These are phyloP conservation scores for Casuarina glauca DNA, from an alignment of 306 rosid genomes.

Conservation along the genomic window DNA sequence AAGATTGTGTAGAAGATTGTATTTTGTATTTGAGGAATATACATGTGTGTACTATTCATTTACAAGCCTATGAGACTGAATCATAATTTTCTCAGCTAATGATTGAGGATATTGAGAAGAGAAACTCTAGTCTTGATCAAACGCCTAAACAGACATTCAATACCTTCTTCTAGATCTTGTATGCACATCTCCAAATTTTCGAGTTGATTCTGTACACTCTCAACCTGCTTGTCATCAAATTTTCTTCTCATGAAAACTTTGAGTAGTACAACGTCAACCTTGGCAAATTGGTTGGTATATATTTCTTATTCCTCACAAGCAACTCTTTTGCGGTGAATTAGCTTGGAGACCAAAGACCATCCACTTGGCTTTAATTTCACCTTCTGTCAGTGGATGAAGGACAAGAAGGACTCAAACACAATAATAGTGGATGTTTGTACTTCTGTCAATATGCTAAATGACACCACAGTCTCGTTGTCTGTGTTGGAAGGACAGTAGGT, in stretches of 20 bases:
- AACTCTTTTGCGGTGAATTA: constrained; percentile 28
- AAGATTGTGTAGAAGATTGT: too few relatives aligned
- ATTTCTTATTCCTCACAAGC: constrained; percentile 17
- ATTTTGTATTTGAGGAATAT: background rate
- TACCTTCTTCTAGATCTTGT: background rate
- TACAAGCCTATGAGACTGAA: background rate
- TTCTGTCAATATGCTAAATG: constrained; percentile 35
- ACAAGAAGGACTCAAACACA: constrained; percentile 35
- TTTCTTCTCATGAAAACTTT: background rate
- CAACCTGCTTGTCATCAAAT: background rate
- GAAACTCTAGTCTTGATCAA: background rate
- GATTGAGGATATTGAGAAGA: constrained; percentile 14
- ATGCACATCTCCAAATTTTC: constrained; percentile 8
- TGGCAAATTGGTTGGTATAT: constrained; percentile 35
- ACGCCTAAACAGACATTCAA: constrained; percentile 1
- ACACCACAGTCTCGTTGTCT: constrained; percentile 18
- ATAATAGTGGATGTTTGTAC: constrained; percentile 25
- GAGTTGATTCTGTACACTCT: background rate
- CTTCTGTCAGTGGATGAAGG: constrained; percentile 24
- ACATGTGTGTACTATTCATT: background rate
- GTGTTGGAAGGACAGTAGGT: constrained; percentile 7
- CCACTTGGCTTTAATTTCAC: constrained; percentile 22
- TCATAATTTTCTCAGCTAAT: constrained; percentile 1
- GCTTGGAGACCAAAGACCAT: constrained; percentile 42
- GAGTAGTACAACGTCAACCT: constrained; percentile 3